Evolutionary conservation across 192 early-diverging fungal genomes (phyloP).

Genomic region (Podila minutissima): DNA sequence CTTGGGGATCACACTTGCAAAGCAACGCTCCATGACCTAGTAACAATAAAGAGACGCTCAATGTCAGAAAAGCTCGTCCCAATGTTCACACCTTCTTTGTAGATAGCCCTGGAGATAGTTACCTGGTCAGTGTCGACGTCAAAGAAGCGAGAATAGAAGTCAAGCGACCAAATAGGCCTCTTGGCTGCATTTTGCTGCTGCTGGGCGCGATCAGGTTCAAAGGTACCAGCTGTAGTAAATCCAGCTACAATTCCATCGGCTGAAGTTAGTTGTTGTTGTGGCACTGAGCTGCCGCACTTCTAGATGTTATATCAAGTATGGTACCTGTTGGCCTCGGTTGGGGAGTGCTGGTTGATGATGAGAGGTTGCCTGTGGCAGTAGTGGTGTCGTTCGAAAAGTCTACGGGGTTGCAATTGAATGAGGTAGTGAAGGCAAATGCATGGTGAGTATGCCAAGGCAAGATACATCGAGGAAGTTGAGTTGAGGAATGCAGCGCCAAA

Average conservation of each 20-base stretch:
- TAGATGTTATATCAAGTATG: background rate
- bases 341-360: constrained; percentile 19
- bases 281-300: background rate
- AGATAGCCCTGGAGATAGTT: background rate
- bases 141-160: constrained; percentile 92
- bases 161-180: constrained; percentile 85
- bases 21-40: constrained; percentile 78
- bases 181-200: constrained; percentile 32
- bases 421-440: background rate
- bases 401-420: background rate
- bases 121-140: constrained; percentile 93
- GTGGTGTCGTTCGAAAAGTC: constrained; percentile 22
- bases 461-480: too few relatives aligned
- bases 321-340: constrained; percentile 35
- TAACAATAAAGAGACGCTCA: constrained; percentile 2
- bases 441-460: background rate
- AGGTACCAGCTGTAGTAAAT: constrained; percentile 24
- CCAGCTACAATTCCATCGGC: background rate
- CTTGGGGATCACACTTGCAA: constrained; percentile 74
- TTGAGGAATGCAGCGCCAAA: constrained; percentile 11
- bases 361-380: constrained; percentile 34
- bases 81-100: background rate
- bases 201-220: constrained; percentile 8
- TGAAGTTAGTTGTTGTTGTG: too few relatives aligned
- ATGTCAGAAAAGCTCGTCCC: background rate